phyloP scores from a whole-genome alignment of 306 rosid genomes.

The Medicago ruthenica region DNA sequence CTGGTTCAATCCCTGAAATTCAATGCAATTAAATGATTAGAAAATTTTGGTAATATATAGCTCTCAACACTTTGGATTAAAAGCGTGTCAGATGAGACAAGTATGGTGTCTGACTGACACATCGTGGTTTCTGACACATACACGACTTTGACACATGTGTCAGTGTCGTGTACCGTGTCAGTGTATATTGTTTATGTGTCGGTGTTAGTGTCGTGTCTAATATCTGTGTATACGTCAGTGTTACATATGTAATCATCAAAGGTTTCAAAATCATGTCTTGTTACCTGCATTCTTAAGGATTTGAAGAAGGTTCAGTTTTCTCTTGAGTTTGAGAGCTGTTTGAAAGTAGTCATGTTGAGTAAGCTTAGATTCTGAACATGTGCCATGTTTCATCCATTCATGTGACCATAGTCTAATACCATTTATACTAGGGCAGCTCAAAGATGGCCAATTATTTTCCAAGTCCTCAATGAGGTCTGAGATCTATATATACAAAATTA shows the following conservation, averaged over 20 bases:
- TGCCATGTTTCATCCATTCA: conserved; percentile 88
- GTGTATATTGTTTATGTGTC: too few species aligned
- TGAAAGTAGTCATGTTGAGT: conserved; percentile 67
- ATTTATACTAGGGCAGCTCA: conserved; percentile 83
- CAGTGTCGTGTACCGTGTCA: too few species aligned
- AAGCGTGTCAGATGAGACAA: too few species aligned
- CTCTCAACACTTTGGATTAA: too few species aligned
- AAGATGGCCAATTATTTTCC: conserved; percentile 76
- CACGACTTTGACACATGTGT: too few species aligned
- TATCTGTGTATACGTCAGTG: too few species aligned
- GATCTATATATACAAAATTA: conserved; percentile 47
- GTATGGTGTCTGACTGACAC: too few species aligned
- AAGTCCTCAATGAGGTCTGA: conserved; percentile 58
- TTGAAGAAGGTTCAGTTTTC: conserved; percentile 60
- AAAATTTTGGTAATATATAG: not conserved
- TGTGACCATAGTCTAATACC: conserved; percentile 76
- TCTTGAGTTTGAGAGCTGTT: conserved; percentile 65
- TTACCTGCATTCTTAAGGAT: conserved; percentile 61
- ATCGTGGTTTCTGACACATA: too few species aligned
- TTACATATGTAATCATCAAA: not conserved
- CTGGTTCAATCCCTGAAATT: conserved; percentile 61
- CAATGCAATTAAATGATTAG: conserved; percentile 4
- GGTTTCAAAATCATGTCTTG: not conserved
- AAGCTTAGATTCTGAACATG: conserved; percentile 72
- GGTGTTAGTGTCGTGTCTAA: too few species aligned